Evolutionary conservation across 257 asterid genomes (phyloP).

Genomic region (Leonotis leonurus): DNA sequence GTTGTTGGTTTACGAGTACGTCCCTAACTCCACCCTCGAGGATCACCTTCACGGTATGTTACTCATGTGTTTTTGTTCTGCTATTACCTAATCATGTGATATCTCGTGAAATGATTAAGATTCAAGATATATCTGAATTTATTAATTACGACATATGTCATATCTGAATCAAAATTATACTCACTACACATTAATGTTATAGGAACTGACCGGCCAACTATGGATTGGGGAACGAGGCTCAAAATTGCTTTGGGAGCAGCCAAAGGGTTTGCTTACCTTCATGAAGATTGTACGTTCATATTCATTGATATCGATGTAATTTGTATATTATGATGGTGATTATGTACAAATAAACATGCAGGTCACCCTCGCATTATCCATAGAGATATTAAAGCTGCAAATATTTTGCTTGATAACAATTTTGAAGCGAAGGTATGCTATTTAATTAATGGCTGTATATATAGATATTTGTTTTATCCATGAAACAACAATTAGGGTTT

Average conservation of each 20-base stretch:
- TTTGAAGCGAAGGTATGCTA: constrained; percentile 65
- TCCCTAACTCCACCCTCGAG: constrained; percentile 46
- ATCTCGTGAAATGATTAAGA: too few relatives aligned
- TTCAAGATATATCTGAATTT: too few relatives aligned
- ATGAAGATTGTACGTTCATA: constrained; percentile 43
- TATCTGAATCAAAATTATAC: too few relatives aligned
- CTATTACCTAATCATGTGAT: too few relatives aligned
- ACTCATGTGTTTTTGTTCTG: too few relatives aligned
- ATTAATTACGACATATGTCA: too few relatives aligned
- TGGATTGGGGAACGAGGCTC: constrained; percentile 43
- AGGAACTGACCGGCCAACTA: constrained; percentile 30
- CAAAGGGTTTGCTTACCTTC: constrained; percentile 60
- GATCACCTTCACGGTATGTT: constrained; percentile 53
- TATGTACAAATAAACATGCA: constrained; percentile 17
- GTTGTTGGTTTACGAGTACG: constrained; percentile 55
- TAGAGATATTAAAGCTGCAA: constrained; percentile 83
- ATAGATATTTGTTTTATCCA: too few relatives aligned
- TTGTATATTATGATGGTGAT: neutral
- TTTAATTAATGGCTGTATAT: too few relatives aligned
- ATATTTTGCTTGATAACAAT: constrained; percentile 56
- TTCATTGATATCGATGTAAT: too few relatives aligned
- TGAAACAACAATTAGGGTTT: too few relatives aligned
- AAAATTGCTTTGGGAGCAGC: constrained; percentile 57
- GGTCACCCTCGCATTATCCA: constrained; percentile 96
- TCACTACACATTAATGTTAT: too few relatives aligned